Evolutionary conservation across 2,329 filamentous ascomycete genomes (phyloP).

Genomic region (Metarhizium anisopliae): DNA sequence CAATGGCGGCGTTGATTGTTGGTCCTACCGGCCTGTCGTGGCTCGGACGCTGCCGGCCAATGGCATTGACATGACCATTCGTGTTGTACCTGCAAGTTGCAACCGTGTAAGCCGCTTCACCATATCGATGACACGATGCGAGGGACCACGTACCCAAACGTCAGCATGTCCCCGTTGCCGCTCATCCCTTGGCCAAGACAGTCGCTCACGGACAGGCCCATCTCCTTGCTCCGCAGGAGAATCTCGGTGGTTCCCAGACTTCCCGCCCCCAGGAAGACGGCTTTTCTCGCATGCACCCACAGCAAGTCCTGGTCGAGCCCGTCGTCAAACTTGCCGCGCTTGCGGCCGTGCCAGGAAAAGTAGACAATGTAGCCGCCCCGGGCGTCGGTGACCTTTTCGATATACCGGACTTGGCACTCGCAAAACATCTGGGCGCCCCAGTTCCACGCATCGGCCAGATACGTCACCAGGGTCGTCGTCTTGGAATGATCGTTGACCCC

Average conservation of each 20-base stretch:
- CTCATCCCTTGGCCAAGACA: conserved; percentile 51
- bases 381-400: conserved; percentile 39
- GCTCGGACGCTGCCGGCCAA: conserved; percentile 40
- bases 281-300: conserved; percentile 58
- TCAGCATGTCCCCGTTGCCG: conserved; percentile 58
- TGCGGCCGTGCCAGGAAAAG: conserved; percentile 55
- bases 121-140: neutral
- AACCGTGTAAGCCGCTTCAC: neutral
- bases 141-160: conserved; percentile 40
- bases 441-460: conserved; percentile 61
- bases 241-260: conserved; percentile 59
- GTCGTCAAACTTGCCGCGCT: conserved; percentile 44
- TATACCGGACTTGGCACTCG: conserved; percentile 55
- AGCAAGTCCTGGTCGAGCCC: conserved; percentile 48
- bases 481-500: conserved; percentile 62
- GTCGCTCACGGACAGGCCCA: conserved; percentile 49
- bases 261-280: conserved; percentile 59
- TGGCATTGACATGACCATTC: conserved; percentile 44
- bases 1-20: conserved; percentile 54
- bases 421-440: conserved; percentile 66
- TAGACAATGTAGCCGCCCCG: conserved; percentile 52
- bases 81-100: conserved; percentile 43
- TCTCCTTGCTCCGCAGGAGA: conserved; percentile 48
- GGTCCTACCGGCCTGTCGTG: conserved; percentile 48
- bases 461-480: conserved; percentile 56